Conservation (phyloP, 2,329 filamentous ascomycete species). For the Penicillium sp. region DNA sequence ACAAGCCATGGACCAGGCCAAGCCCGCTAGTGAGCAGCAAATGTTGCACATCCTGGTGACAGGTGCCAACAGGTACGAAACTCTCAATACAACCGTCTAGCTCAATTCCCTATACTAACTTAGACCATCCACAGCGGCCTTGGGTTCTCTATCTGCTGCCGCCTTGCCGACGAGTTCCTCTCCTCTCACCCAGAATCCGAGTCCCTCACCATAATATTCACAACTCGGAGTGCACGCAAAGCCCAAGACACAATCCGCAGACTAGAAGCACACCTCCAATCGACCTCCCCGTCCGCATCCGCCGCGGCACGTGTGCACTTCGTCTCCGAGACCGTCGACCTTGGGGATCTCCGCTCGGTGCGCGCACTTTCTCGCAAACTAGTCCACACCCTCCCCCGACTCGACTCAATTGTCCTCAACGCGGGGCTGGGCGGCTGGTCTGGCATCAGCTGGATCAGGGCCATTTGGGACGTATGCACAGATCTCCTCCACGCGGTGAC, state of each 20-base stretch:
- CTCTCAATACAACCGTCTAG: background rate
- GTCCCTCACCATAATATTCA: conserved; percentile 70
- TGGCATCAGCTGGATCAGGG: conserved; percentile 61
- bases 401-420: conserved; percentile 76
- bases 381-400: conserved; percentile 49
- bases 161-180: conserved; percentile 84
- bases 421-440: conserved; percentile 82
- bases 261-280: conserved; percentile 55
- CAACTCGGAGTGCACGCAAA: conserved; percentile 68
- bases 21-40: conserved; percentile 9
- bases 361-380: conserved; percentile 47
- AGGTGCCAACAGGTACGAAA: conserved; percentile 68
- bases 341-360: conserved; percentile 48
- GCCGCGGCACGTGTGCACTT: conserved; percentile 42
- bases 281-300: conserved; percentile 33
- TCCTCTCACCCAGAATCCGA: conserved; percentile 55
- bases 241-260: conserved; percentile 60
- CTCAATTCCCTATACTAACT: conserved; percentile 9
- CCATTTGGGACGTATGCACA: conserved; percentile 50
- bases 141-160: conserved; percentile 72
- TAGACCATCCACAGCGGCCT: conserved; percentile 56
- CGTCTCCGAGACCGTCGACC: conserved; percentile 51
- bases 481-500: conserved; percentile 61
- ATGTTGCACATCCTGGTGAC: conserved; percentile 58
- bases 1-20: conserved; percentile 14